phyloP scores from a whole-genome alignment of 2,329 filamentous ascomycete genomes.

The Talaromyces atroroseus region DNA sequence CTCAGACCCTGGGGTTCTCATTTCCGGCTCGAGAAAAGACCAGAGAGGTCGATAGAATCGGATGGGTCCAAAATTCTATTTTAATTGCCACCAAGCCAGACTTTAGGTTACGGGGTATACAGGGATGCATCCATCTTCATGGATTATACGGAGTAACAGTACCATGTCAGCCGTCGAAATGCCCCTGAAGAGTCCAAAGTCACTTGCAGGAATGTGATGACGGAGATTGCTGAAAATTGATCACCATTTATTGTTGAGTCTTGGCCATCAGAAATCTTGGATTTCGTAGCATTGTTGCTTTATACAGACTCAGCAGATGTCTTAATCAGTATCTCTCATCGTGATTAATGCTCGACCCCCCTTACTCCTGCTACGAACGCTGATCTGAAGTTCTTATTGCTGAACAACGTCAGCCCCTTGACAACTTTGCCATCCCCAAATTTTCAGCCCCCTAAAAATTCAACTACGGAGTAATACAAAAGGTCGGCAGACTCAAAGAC shows the following conservation, averaged over 20 bases:
- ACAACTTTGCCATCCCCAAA: not conserved
- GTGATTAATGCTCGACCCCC: not conserved
- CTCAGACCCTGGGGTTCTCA: not conserved
- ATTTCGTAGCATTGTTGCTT: not conserved
- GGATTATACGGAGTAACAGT: not conserved
- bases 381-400: not conserved
- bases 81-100: constrained; percentile 6
- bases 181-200: not conserved
- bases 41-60: no score
- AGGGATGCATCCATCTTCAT: not conserved
- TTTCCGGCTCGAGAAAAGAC: constrained; percentile 1
- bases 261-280: no score
- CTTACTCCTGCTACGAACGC: not conserved
- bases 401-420: not conserved
- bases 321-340: not conserved
- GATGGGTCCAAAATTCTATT: constrained; percentile 8
- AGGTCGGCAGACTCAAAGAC: not conserved
- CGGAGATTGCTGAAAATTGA: not conserved
- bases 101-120: constrained; percentile 1
- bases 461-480: not conserved
- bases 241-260: no score
- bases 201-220: not conserved
- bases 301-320: not conserved
- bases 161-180: not conserved
- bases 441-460: not conserved